phyloP scores from a whole-genome alignment of 192 early-diverging fungal genomes.

The Funneliformis mosseae region DNA sequence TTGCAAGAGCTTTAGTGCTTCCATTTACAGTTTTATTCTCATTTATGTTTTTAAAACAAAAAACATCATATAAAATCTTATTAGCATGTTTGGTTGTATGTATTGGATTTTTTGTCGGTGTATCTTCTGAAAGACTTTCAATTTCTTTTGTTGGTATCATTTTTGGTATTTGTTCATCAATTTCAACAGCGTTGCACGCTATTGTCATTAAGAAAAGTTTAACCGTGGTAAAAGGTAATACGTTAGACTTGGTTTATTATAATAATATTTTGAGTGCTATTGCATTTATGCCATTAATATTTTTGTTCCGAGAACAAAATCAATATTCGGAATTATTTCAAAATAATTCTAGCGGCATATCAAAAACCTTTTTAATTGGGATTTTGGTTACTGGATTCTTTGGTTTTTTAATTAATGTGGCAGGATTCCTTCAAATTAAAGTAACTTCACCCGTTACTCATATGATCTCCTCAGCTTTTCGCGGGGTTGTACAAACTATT shows the following conservation, averaged over 20 bases:
- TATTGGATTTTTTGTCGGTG: slow-evolving; percentile 57
- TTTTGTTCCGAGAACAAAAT: slow-evolving; percentile 47
- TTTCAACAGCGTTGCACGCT: slow-evolving; percentile 62
- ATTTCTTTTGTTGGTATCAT: slow-evolving; percentile 42
- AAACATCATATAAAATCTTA: slow-evolving; percentile 40
- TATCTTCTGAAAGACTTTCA: slow-evolving; percentile 38
- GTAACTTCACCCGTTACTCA: slow-evolving; percentile 63
- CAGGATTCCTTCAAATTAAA: slow-evolving; percentile 66
- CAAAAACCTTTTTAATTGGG: slow-evolving; percentile 39
- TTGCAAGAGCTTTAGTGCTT: slow-evolving; percentile 58
- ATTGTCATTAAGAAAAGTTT: slow-evolving; percentile 61
- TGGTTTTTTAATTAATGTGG: slow-evolving; percentile 64
- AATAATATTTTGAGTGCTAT: slow-evolving; percentile 57
- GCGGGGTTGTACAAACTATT: slow-evolving; percentile 54
- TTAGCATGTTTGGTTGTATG: slow-evolving; percentile 51
- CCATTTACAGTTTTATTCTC: slow-evolving; percentile 58
- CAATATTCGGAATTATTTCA: slow-evolving; percentile 17
- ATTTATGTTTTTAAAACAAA: slow-evolving; percentile 43
- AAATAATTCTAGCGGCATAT: background rate
- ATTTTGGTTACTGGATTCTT: slow-evolving; percentile 53
- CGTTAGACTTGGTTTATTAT: slow-evolving; percentile 62
- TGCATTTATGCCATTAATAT: slow-evolving; percentile 49
- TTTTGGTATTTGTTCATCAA: slow-evolving; percentile 52
- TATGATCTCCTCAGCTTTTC: slow-evolving; percentile 59
- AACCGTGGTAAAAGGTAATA: slow-evolving; percentile 49